These are phyloP conservation scores for Pilaira anomala DNA, from an alignment of 192 early-diverging fungal genomes.

Conservation along the genomic window DNA sequence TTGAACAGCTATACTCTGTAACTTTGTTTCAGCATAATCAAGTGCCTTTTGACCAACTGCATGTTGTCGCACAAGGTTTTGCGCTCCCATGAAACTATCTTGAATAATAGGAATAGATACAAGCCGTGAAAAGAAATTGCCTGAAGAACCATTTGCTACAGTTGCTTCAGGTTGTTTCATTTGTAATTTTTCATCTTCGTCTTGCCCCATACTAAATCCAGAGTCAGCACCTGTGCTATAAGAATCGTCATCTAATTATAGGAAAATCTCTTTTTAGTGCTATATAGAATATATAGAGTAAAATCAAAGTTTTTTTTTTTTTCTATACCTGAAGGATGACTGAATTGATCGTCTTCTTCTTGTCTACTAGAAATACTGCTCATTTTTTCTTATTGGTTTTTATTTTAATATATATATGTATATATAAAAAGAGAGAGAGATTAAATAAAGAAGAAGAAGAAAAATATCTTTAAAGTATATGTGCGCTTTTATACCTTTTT, in stretches of 20 bases:
- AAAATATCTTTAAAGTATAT: too few relatives aligned
- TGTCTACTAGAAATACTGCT: too few relatives aligned
- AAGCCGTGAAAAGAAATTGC: constrained; percentile 17
- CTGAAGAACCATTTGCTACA: constrained; percentile 3
- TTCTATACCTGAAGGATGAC: not conserved
- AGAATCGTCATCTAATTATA: constrained; percentile 6
- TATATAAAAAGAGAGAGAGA: too few relatives aligned
- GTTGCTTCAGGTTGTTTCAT: not conserved
- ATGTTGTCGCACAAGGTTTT: constrained; percentile 19
- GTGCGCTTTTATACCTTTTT: too few relatives aligned
- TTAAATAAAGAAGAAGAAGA: too few relatives aligned
- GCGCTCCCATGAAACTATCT: constrained; percentile 19
- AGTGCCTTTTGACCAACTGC: constrained; percentile 10
- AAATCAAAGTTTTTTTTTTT: constrained; percentile 3
- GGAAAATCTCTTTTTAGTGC: too few relatives aligned
- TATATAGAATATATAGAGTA: not conserved
- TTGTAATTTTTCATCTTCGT: constrained; percentile 11
- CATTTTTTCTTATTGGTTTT: too few relatives aligned
- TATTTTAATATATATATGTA: too few relatives aligned
- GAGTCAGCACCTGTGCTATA: constrained; percentile 13
- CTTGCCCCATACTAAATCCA: constrained; percentile 9
- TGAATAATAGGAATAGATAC: constrained; percentile 19
- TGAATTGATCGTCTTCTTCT: constrained; percentile 1
- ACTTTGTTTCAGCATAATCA: constrained; percentile 18
- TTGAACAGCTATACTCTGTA: not conserved